phyloP scores from a whole-genome alignment of 1,284 basidiomycete species.

The Pseudozyma sp. region DNA sequence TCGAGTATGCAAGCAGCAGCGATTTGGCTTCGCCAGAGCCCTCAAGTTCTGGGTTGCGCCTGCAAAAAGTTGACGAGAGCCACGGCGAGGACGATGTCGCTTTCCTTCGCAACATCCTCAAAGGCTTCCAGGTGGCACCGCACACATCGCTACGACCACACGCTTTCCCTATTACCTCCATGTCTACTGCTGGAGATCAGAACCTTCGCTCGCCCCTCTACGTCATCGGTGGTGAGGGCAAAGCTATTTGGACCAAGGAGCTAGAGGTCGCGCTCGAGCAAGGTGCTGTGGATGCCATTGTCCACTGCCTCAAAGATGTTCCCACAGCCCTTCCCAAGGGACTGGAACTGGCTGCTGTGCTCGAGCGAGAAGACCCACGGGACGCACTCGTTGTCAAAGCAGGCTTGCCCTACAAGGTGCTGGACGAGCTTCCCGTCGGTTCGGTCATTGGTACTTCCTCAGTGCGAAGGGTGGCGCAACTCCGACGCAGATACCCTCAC shows the following conservation, averaged over 20 bases:
- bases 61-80: conserved; percentile 30
- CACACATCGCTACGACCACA: conserved; percentile 37
- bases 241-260: conserved; percentile 94
- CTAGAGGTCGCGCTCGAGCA: conserved; percentile 84
- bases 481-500: conserved; percentile 82
- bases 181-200: conserved; percentile 90
- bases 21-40: not conserved
- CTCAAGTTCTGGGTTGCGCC: conserved; percentile 13
- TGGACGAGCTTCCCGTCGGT: conserved; percentile 88
- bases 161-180: conserved; percentile 76
- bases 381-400: conserved; percentile 90
- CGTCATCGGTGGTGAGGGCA: conserved; percentile 72
- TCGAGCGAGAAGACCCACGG: conserved; percentile 88
- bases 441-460: conserved; percentile 94
- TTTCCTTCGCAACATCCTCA: conserved; percentile 32
- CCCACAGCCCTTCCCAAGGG: conserved; percentile 87
- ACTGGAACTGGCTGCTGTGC: conserved; percentile 85
- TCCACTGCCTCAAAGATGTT: conserved; percentile 94
- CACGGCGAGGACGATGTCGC: conserved; percentile 33
- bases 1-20: conserved; percentile 6
- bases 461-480: conserved; percentile 89
- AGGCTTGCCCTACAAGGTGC: conserved; percentile 76
- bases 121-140: conserved; percentile 11
- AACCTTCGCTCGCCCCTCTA: conserved; percentile 79
- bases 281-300: conserved; percentile 86